These are phyloP conservation scores for Neospermospora avenae DNA, from an alignment of 2,329 filamentous ascomycete species.

Conservation along the genomic window DNA sequence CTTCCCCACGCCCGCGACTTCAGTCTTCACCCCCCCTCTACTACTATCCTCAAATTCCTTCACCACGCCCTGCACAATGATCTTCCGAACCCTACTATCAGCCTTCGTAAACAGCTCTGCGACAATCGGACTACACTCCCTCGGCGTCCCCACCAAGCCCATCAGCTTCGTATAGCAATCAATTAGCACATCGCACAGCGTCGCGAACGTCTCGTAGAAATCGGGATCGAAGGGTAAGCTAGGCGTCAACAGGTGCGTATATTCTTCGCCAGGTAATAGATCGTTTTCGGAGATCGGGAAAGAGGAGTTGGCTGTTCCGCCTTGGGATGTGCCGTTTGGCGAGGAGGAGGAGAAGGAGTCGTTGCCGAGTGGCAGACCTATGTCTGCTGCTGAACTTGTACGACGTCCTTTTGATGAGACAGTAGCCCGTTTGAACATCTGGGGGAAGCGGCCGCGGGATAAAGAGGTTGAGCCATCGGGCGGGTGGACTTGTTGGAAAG, in stretches of 20 bases:
- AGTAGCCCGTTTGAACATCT: conserved; percentile 71
- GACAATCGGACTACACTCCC: conserved; percentile 65
- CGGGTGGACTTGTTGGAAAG: conserved; percentile 83
- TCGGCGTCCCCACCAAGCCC: conserved; percentile 69
- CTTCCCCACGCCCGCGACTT: conserved; percentile 82
- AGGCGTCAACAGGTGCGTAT: conserved; percentile 85
- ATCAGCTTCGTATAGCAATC: conserved; percentile 84
- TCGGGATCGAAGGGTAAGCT: conserved; percentile 93
- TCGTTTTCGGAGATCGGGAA: conserved; percentile 61
- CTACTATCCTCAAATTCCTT: conserved; percentile 92
- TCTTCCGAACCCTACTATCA: conserved; percentile 80
- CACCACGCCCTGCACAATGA: conserved; percentile 81
- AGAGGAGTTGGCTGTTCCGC: conserved; percentile 33
- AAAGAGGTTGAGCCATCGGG: conserved; percentile 70
- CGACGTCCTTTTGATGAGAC: conserved; percentile 52
- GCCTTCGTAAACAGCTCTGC: conserved; percentile 88
- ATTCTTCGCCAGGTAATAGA: conserved; percentile 78
- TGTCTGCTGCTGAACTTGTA: conserved; percentile 57
- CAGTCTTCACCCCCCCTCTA: conserved; percentile 69
- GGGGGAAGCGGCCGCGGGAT: conserved; percentile 73
- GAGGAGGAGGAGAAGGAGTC: conserved; percentile 47
- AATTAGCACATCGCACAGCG: conserved; percentile 90
- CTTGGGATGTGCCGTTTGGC: conserved; percentile 38
- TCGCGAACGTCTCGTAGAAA: conserved; percentile 94
- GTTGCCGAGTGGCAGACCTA: conserved; percentile 49